Evolutionary conservation across 805 yeast genomes (phyloP).

Genomic region (Nakazawaea pomicola): DNA sequence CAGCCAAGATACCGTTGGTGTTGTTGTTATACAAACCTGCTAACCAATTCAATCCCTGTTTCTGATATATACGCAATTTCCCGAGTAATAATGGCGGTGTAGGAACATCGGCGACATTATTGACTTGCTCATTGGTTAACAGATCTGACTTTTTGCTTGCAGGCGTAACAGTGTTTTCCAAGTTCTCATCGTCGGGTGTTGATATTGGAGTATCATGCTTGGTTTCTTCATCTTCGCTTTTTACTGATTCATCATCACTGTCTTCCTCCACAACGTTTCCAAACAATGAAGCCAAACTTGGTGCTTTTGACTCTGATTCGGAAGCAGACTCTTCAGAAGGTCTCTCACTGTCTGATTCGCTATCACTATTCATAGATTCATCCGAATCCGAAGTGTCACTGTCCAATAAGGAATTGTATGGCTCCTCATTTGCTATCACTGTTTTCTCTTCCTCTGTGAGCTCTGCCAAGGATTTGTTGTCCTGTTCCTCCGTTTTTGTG

Average conservation of each 20-base stretch:
- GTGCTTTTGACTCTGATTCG: slow-evolving; percentile 16
- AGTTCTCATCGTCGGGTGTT: slow-evolving; percentile 28
- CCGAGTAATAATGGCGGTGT: slow-evolving; percentile 77
- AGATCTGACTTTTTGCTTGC: slow-evolving; percentile 20
- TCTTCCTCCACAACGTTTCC: slow-evolving; percentile 24
- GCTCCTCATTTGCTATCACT: slow-evolving; percentile 12
- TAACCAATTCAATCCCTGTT: slow-evolving; percentile 95
- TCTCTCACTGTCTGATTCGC: slow-evolving; percentile 15
- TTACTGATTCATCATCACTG: slow-evolving; percentile 32
- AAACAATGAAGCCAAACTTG: slow-evolving; percentile 33
- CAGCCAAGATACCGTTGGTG: slow-evolving; percentile 96
- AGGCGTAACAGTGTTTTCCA: slow-evolving; percentile 10
- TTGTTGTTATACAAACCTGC: slow-evolving; percentile 89
- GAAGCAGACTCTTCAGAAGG: slow-evolving; percentile 18
- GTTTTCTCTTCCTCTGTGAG: slow-evolving; percentile 11
- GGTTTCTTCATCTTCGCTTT: slow-evolving; percentile 22
- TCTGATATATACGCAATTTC: slow-evolving; percentile 82
- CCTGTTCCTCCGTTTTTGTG: slow-evolving; percentile 9
- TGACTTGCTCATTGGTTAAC: slow-evolving; percentile 28
- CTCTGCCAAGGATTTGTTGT: slow-evolving; percentile 1
- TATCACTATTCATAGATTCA: slow-evolving; percentile 12
- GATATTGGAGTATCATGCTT: slow-evolving; percentile 28
- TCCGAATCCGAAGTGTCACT: slow-evolving; percentile 21
- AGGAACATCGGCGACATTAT: slow-evolving; percentile 65
- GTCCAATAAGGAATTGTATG: slow-evolving; percentile 15